Percentiles rank a stretch among this genome's conserved stretches.
These are phyloP conservation scores for Ophiognomonia clavigignenti-juglandacearum DNA, from an alignment of 2,329 filamentous ascomycete species.

Conservation along the genomic window DNA sequence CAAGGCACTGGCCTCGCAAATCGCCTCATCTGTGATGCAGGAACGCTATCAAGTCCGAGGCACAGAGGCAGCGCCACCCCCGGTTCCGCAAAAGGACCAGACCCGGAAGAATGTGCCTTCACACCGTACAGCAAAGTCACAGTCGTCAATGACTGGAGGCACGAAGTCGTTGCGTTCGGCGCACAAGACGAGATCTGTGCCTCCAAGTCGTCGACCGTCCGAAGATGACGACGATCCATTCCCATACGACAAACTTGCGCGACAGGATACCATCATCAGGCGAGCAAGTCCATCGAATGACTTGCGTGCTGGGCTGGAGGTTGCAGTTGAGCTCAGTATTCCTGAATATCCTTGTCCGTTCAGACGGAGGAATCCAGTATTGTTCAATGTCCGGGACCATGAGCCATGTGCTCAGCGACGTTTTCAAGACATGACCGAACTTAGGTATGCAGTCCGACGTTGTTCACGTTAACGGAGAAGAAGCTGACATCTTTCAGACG, in stretches of 20 bases:
- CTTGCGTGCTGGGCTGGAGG: background rate
- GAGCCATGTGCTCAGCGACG: constrained; percentile 13
- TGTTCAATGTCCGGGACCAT: constrained; percentile 16
- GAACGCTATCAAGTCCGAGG: constrained; percentile 6
- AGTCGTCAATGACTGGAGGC: background rate
- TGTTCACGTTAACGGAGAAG: background rate
- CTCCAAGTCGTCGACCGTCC: background rate
- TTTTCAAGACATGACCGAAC: constrained; percentile 8
- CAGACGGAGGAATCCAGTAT: constrained; percentile 9
- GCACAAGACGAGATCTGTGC: background rate
- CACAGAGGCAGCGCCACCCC: background rate
- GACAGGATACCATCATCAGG: background rate
- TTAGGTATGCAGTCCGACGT: constrained; percentile 5
- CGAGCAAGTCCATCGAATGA: background rate
- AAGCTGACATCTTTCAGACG: constrained; percentile 2
- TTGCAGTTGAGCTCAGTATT: background rate
- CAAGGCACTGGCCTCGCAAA: constrained; percentile 10
- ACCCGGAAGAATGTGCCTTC: constrained; percentile 4
- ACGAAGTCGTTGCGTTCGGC: background rate
- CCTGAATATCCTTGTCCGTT: constrained; percentile 12
- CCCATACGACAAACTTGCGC: constrained; percentile 5
- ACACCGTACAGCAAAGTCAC: background rate
- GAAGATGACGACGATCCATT: constrained; percentile 12
- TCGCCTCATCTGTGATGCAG: constrained; percentile 9
- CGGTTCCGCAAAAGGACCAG: constrained; percentile 1